Base-by-base conservation (phyloP, 441 rosid species). In the Aleurites moluccanus region DNA sequence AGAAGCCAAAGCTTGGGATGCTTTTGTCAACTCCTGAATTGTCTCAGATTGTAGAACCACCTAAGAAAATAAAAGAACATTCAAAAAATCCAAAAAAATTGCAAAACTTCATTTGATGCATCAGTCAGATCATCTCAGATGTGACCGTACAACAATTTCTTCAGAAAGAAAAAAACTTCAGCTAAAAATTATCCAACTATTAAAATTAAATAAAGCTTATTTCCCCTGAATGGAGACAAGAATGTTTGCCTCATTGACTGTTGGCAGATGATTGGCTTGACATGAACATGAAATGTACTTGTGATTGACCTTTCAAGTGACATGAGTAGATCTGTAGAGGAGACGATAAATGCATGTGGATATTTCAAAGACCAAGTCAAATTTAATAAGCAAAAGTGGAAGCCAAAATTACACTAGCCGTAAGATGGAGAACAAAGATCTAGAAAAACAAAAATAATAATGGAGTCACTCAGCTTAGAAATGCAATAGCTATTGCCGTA, bases 31-130 rank as follows among this genome's bases (percentile, higher is more conserved):
- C 87, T 96, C 99, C 78, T 92, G 97, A 79, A 96, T 96, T 62
- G 99, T 91, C 84, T 92, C 99, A 42, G 99, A 92, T 86, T 92
- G 99, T 75, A 91, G 80, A 83, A 93, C 78, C 75, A 96, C 98
- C 99, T 96, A 90, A 50, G 52, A 73, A 73, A 80, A 77, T 27
- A 81, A 64, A 78, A 28, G 3, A n/a, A 11, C 33, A 28, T n/a
- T 40, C 38, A 60, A 33, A 69, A 44, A 25, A 66, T 64, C 42
- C 42, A 59, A 59, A 53, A 38, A 45, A 55, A 70, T 18, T 30
- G 27, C 14, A 33, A 55, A 23, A 23, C 13, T 30, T 7, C 47
- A 25, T n/a, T n/a, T 28, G 18, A 63, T 55, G 16, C n/a, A 20
- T 56, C 2, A 65, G 76, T 10, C 52, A 23, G 27, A 66, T 23